Evolutionary conservation across 208 protist genomes (phyloP).

Genomic region (Leishmania major): DNA sequence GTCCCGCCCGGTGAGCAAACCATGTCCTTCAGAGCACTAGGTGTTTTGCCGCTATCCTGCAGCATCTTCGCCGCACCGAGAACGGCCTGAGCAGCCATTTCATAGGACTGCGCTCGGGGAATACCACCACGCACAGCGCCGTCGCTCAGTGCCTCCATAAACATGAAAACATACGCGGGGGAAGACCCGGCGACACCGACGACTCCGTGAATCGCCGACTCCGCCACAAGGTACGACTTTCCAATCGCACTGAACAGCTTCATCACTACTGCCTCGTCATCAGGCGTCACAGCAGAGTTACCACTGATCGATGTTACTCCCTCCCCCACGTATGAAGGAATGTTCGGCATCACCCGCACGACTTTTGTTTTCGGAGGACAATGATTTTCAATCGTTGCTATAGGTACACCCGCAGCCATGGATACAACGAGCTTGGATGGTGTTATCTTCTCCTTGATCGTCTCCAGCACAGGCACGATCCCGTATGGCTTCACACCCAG

Average conservation of each 20-base stretch:
- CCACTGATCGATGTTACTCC: slow-evolving; percentile 69
- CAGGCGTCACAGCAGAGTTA: slow-evolving; percentile 41
- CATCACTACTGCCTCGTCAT: slow-evolving; percentile 49
- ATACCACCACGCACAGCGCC: slow-evolving; percentile 93
- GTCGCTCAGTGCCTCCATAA: slow-evolving; percentile 97
- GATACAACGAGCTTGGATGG: slow-evolving; percentile 87
- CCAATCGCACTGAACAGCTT: slow-evolving; percentile 81
- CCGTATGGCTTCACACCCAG: slow-evolving; percentile 94
- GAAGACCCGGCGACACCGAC: slow-evolving; percentile 95
- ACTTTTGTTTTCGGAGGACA: slow-evolving; percentile 58
- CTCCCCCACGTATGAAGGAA: slow-evolving; percentile 79
- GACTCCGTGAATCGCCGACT: slow-evolving; percentile 91
- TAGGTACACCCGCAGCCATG: slow-evolving; percentile 90
- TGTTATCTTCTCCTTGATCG: slow-evolving; percentile 44
- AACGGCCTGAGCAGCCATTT: slow-evolving; percentile 93
- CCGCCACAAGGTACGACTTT: slow-evolving; percentile 54
- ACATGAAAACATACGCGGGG: slow-evolving; percentile 96
- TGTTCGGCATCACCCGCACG: slow-evolving; percentile 97
- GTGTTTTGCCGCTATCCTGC: slow-evolving; percentile 65
- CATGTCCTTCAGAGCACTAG: slow-evolving; percentile 90
- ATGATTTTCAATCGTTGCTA: slow-evolving; percentile 72
- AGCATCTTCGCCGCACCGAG: slow-evolving; percentile 93
- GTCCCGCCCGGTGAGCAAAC: slow-evolving; percentile 95
- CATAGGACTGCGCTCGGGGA: slow-evolving; percentile 76
- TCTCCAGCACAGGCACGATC: slow-evolving; percentile 61